Evolutionary conservation across 805 yeast species (phyloP), one percentile per base, ranked within the genome.

Genomic region (Starmerella vaccinii): DNA sequence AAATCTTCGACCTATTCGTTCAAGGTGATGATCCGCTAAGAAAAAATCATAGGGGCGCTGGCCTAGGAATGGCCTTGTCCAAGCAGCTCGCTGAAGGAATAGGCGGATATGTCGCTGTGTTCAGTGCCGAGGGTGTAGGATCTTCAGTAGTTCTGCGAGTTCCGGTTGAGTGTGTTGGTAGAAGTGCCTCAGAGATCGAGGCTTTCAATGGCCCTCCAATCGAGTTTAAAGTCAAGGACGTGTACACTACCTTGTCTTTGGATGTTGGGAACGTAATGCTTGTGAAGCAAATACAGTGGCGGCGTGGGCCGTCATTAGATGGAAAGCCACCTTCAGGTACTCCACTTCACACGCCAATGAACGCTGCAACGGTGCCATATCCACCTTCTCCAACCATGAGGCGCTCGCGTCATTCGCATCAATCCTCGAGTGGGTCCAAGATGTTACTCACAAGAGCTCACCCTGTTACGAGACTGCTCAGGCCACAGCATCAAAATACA

Each of bases 1-100:
- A 82, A 50, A 90, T 90, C 0, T 90, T 90, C 66, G 97, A 92
- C 62, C 95, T 97, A 2, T 90, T 90, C 69, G 88, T 88, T 16
- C 98, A 90, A 68, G 98, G 97, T 47, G 97, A 92, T 61, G 95
- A 88, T 64, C 88, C 97, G 0, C 72, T 90, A 35, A 82, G 95
- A 2, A 75, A 95, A 64, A 85, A 88, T 47, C 83, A 85, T 62
- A 95, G 96, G 52, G 98, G 98, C 56, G 90, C 97, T 0, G 98
- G 98, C 4, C 72, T 90, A 37, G 98, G 98, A 0, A 74, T 90
- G 51, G 75, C 82, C 0, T 88, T 90, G 62, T 90, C 96, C 66
- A 75, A 88, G 54, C 97, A 90, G 67, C 75, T 92, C 54, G 95
- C 95, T 0, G 77, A 76, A 19, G 80, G 89, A 79, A 87, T 90